Conservation (phyloP, 495 filamentous ascomycete genomes). For the Podospora pseudoanserina region DNA sequence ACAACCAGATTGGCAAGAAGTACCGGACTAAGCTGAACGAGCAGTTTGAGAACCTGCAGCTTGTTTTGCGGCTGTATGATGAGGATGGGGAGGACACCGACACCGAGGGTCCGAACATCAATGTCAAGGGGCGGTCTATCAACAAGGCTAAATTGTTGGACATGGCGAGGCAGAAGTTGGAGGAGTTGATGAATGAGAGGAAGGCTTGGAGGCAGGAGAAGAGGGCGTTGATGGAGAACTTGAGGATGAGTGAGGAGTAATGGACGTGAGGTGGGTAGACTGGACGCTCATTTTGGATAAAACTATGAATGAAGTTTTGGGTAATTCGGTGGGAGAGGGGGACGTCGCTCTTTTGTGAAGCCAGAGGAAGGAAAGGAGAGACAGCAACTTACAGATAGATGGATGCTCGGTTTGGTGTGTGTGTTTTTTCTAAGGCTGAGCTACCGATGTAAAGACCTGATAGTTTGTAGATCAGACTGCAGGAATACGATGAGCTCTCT, state of each 20-base stretch:
- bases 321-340: neutral
- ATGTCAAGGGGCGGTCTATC: slow-evolving; percentile 7
- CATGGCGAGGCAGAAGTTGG: slow-evolving; percentile 22
- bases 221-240: slow-evolving; percentile 9
- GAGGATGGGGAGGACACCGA: neutral
- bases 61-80: slow-evolving; percentile 6
- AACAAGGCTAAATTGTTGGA: slow-evolving; percentile 28
- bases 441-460: too few relatives aligned
- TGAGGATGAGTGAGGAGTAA: neutral
- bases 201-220: slow-evolving; percentile 16
- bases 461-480: neutral
- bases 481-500: neutral
- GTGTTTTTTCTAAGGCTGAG: too few relatives aligned
- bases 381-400: neutral
- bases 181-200: slow-evolving; percentile 14
- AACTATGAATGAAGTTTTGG: neutral
- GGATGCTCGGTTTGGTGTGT: too few relatives aligned
- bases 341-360: neutral
- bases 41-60: slow-evolving; percentile 30
- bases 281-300: neutral
- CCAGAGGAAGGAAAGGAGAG: neutral
- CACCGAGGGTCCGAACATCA: neutral
- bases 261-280: neutral
- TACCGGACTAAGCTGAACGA: slow-evolving; percentile 33
- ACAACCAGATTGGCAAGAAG: slow-evolving; percentile 34